A percentile compares a stretch with the other conserved stretches of the same genome.
These are phyloP conservation scores for Crithidia mellificae DNA, from an alignment of 208 protist species.

Conservation along the genomic window DNA sequence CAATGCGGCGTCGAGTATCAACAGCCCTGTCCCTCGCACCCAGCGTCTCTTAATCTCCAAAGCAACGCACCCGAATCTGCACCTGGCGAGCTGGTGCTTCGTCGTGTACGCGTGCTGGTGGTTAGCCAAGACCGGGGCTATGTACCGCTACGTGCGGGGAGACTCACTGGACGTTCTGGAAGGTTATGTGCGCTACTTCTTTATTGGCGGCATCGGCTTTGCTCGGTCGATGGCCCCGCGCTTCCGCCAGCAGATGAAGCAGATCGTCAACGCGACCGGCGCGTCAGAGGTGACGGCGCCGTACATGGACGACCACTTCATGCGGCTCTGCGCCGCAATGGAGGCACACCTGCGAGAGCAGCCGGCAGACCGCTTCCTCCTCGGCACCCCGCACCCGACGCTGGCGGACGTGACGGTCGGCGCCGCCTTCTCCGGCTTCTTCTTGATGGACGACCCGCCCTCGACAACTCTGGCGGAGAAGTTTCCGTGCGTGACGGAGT, in stretches of 20 bases:
- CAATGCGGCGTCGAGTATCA: neutral
- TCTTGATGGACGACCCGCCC: constrained; percentile 82
- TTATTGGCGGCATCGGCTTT: constrained; percentile 48
- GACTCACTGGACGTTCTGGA: constrained; percentile 65
- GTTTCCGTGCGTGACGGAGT: constrained; percentile 70
- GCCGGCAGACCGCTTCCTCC: constrained; percentile 49
- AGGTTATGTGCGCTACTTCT: constrained; percentile 78
- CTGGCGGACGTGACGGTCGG: constrained; percentile 83
- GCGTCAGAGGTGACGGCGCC: constrained; percentile 62
- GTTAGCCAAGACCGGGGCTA: constrained; percentile 66
- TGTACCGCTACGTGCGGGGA: constrained; percentile 77
- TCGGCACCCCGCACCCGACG: constrained; percentile 84
- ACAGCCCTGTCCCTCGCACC: constrained; percentile 2
- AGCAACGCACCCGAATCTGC: constrained; percentile 69
- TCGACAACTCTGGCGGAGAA: constrained; percentile 54
- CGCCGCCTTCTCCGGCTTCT: constrained; percentile 73
- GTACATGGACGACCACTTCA: constrained; percentile 86
- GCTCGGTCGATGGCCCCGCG: constrained; percentile 44
- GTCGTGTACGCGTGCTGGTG: constrained; percentile 86
- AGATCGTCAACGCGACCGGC: constrained; percentile 51
- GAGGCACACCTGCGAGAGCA: constrained; percentile 64
- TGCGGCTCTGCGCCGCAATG: constrained; percentile 66
- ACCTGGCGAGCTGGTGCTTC: constrained; percentile 66
- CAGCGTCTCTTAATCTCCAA: constrained; percentile 55
- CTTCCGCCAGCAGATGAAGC: constrained; percentile 62